A percentile compares a stretch with the other conserved stretches of the same genome.
These are phyloP conservation scores for Alternaria viburni DNA, from an alignment of 2,329 filamentous ascomycete genomes.

Conservation along the genomic window DNA sequence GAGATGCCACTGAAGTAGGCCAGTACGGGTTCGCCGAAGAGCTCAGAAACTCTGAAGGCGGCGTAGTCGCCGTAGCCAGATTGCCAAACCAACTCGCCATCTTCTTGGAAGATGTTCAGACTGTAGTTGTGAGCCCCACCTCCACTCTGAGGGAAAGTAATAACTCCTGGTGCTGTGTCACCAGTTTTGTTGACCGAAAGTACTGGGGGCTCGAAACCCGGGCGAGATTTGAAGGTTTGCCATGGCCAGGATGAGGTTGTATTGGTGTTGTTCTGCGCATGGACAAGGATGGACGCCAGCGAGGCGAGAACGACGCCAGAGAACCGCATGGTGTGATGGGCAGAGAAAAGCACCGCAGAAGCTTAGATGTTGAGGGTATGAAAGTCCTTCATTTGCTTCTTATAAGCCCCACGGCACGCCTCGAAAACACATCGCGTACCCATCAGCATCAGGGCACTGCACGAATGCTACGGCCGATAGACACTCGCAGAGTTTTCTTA, in stretches of 20 bases:
- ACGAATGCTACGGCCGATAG: not conserved
- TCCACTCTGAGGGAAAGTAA: slow-evolving; percentile 12
- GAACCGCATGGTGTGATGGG: not conserved
- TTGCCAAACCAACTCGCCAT: not conserved
- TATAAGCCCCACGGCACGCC: not conserved
- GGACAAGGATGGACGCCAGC: not conserved
- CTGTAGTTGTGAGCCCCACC: slow-evolving; percentile 9
- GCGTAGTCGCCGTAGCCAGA: slow-evolving; percentile 1
- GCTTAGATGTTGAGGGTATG: not conserved
- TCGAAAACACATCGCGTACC: not conserved
- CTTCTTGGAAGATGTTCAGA: slow-evolving; percentile 8
- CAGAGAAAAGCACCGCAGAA: not conserved
- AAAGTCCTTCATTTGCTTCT: not conserved
- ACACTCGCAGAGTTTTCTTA: not conserved
- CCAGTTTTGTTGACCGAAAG: slow-evolving; percentile 6
- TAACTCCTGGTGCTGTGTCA: not conserved
- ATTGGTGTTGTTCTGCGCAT: not conserved
- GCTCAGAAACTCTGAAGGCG: not conserved
- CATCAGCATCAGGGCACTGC: not conserved
- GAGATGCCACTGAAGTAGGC: not conserved
- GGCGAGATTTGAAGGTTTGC: slow-evolving; percentile 13
- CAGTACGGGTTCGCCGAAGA: slow-evolving; percentile 1
- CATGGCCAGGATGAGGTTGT: slow-evolving; percentile 7
- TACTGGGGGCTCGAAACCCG: slow-evolving; percentile 7
- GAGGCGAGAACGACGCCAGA: not conserved